These are phyloP conservation scores for Pyricularia sp. DNA, from an alignment of 2,329 filamentous ascomycete genomes.

Conservation along the genomic window DNA sequence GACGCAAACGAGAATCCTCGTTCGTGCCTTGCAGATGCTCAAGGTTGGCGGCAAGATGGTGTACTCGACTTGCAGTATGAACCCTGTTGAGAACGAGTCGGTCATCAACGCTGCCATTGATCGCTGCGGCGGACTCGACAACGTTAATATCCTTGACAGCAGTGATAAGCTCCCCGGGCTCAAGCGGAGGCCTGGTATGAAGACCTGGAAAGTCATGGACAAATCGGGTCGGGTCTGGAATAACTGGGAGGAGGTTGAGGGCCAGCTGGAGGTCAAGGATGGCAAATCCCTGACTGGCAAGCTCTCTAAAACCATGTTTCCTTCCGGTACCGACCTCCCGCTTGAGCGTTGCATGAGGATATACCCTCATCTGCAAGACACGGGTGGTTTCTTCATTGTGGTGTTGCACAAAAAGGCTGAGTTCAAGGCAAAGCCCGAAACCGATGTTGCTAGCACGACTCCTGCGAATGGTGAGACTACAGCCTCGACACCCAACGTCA, in stretches of 20 bases:
- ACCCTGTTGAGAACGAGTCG: constrained; percentile 94
- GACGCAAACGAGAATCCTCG: constrained; percentile 82
- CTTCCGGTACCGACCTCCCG: constrained; percentile 39
- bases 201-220: constrained; percentile 84
- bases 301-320: constrained; percentile 75
- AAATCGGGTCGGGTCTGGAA: constrained; percentile 72
- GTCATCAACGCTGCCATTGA: constrained; percentile 83
- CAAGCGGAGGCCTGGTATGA: constrained; percentile 68
- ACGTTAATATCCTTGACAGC: constrained; percentile 79
- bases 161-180: constrained; percentile 67
- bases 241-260: constrained; percentile 73
- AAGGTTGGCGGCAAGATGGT: constrained; percentile 92
- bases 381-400: constrained; percentile 94
- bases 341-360: constrained; percentile 88
- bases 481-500: constrained; percentile 9
- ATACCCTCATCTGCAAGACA: constrained; percentile 93
- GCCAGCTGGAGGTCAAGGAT: constrained; percentile 50
- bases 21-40: constrained; percentile 88
- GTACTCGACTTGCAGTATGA: constrained; percentile 98
- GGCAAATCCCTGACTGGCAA: constrained; percentile 49
- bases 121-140: constrained; percentile 72
- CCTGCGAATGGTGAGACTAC: constrained; percentile 5
- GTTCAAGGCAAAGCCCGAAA: constrained; percentile 68
- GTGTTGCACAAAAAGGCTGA: constrained; percentile 88
- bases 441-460: constrained; percentile 25